Evolutionary conservation across 139 green algal species (phyloP).

Genomic region (Chlorella sp.): DNA sequence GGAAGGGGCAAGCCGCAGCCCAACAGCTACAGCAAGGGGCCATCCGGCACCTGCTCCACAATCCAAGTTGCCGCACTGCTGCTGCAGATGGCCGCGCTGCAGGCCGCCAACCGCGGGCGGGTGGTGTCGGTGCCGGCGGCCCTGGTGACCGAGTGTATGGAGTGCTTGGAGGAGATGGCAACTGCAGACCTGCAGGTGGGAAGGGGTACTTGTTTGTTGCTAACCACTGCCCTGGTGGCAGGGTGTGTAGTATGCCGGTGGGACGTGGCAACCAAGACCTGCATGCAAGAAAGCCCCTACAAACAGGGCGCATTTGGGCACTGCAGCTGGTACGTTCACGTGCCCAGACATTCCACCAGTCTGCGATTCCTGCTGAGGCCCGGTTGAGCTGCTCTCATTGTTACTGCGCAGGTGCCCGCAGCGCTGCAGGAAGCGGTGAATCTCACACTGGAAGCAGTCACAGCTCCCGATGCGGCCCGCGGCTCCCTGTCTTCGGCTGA

Average conservation of each 20-base stretch:
- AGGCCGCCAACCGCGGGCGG: slow-evolving; percentile 23
- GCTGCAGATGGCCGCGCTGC: slow-evolving; percentile 40
- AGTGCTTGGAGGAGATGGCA: slow-evolving; percentile 37
- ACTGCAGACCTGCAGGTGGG: not conserved
- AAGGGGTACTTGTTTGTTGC: not conserved
- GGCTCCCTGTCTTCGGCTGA: not conserved
- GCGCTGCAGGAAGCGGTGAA: slow-evolving; percentile 28
- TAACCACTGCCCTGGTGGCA: not conserved
- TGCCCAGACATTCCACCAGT: no score
- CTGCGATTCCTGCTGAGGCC: no score
- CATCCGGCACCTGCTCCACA: not conserved
- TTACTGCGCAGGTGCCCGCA: slow-evolving; percentile 3
- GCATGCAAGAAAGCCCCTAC: no score
- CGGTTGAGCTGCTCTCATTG: no score
- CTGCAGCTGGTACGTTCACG: no score
- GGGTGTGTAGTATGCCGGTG: not conserved
- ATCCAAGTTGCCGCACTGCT: no score
- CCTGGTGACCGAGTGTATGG: slow-evolving; percentile 21
- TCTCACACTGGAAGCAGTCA: slow-evolving; percentile 16
- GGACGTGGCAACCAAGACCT: not conserved
- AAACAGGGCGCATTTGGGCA: no score
- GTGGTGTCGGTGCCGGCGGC: slow-evolving; percentile 24
- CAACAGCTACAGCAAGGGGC: not conserved
- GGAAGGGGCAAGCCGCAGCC: no score
- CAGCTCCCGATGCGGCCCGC: not conserved